These are phyloP conservation scores for Ophiostoma montium DNA, from an alignment of 2,329 filamentous ascomycete species.

Conservation along the genomic window DNA sequence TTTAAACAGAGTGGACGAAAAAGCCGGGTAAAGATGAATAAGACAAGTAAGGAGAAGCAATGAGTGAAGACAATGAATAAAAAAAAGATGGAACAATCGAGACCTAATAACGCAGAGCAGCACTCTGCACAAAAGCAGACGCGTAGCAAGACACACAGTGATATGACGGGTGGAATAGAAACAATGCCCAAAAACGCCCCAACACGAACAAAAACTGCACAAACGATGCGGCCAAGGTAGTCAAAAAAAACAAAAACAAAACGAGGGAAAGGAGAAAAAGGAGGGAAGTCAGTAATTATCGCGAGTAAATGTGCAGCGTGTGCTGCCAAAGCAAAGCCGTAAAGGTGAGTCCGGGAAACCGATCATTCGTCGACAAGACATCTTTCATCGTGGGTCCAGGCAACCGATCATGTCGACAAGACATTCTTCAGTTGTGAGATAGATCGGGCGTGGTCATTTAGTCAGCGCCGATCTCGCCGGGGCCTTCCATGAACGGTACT, in stretches of 20 bases:
- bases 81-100: neutral
- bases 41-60: neutral
- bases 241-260: neutral
- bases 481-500: constrained; percentile 39
- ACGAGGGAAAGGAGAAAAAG: neutral
- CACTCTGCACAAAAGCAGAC: neutral
- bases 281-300: neutral
- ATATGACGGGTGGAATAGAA: neutral
- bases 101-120: neutral
- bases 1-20: neutral
- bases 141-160: neutral
- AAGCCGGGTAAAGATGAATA: neutral
- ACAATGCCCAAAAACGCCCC: neutral
- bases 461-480: constrained; percentile 31
- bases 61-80: neutral
- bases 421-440: neutral
- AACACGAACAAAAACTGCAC: neutral
- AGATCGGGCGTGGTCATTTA: neutral
- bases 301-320: neutral
- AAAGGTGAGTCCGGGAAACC: neutral
- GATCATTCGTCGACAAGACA: constrained; percentile 1
- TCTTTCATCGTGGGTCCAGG: neutral
- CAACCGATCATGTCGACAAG: neutral
- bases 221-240: neutral
- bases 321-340: neutral